Conservation (phyloP, 2,329 filamentous ascomycete genomes). For the Apiospora koreana region DNA sequence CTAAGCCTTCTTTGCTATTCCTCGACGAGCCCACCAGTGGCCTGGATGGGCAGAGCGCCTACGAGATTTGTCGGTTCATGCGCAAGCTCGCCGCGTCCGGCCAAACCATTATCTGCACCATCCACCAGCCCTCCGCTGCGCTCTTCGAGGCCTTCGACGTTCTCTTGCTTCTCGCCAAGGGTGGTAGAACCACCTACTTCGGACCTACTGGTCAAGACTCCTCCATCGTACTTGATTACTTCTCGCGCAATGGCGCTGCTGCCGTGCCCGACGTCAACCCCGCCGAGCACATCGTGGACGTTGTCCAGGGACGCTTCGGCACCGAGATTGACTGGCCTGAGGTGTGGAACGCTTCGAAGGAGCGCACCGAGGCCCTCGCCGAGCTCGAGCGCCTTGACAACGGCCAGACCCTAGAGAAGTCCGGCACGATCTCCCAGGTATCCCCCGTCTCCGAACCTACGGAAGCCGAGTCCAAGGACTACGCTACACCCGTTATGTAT, state of each 20-base stretch:
- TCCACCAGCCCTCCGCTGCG: constrained; percentile 70
- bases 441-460: neutral
- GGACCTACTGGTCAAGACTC: constrained; percentile 66
- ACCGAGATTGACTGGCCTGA: constrained; percentile 29
- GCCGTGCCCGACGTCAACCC: constrained; percentile 55
- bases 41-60: constrained; percentile 68
- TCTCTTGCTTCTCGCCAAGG: constrained; percentile 68
- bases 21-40: constrained; percentile 74
- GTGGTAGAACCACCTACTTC: constrained; percentile 72
- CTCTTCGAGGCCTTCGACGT: constrained; percentile 74
- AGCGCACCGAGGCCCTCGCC: constrained; percentile 12
- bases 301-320: constrained; percentile 49
- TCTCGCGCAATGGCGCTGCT: constrained; percentile 62
- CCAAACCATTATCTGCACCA: constrained; percentile 73
- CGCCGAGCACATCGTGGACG: constrained; percentile 50
- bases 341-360: constrained; percentile 17
- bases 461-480: constrained; percentile 44
- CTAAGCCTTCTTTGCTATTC: constrained; percentile 68
- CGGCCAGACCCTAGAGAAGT: constrained; percentile 3
- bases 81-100: constrained; percentile 64
- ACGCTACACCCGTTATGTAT: constrained; percentile 62
- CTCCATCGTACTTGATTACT: constrained; percentile 65
- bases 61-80: constrained; percentile 72
- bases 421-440: neutral
- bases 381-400: constrained; percentile 16